phyloP scores from a whole-genome alignment of 2,329 filamentous ascomycete genomes.

The Neobulgaria alba region DNA sequence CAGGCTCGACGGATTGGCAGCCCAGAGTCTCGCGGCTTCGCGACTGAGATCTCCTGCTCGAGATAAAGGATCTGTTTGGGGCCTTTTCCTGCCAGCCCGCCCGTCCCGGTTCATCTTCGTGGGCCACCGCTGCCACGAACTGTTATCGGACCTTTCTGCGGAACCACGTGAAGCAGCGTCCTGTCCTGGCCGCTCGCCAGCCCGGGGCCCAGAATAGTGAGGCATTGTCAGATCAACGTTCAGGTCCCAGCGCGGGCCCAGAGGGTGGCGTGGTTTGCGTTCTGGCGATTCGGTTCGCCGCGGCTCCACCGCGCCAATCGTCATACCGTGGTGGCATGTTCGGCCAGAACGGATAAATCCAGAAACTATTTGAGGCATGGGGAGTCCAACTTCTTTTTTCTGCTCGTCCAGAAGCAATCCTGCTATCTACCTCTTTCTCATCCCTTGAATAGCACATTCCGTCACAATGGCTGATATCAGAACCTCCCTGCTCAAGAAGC shows the following conservation, averaged over 20 bases:
- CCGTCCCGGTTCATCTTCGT: background rate
- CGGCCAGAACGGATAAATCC: background rate
- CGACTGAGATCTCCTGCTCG: background rate
- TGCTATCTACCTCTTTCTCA: background rate
- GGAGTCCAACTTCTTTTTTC: background rate
- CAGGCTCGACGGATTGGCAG: background rate
- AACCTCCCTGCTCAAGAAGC: conserved; percentile 32
- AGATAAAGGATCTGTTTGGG: background rate
- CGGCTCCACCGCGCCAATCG: background rate
- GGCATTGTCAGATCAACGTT: background rate
- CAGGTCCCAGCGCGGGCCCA: background rate
- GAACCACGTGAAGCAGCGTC: background rate
- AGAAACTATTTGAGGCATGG: background rate
- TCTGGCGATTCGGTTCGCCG: background rate
- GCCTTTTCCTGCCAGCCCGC: background rate
- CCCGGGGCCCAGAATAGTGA: too few relatives aligned
- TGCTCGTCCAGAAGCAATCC: background rate
- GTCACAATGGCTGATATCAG: conserved; percentile 33
- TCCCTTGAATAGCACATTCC: background rate
- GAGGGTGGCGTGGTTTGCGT: background rate
- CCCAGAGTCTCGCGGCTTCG: background rate
- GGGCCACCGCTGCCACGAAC: too few relatives aligned
- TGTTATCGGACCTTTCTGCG: background rate
- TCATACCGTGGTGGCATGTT: background rate
- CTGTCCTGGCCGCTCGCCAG: too few relatives aligned